These are phyloP conservation scores for Galerina marginata DNA, from an alignment of 768 basidiomycete species.

Conservation along the genomic window DNA sequence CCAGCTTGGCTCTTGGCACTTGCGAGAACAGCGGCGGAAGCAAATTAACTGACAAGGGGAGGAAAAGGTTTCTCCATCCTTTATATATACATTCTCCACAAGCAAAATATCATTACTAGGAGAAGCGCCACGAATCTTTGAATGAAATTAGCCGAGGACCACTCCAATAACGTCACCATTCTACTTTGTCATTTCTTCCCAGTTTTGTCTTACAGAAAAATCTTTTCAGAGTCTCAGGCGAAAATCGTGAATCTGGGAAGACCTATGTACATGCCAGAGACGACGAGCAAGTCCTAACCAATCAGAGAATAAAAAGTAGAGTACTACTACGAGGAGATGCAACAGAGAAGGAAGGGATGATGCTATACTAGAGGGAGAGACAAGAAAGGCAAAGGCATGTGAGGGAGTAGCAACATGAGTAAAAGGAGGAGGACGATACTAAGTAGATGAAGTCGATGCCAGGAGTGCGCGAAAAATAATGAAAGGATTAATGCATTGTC, in stretches of 20 bases:
- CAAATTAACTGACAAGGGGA: slow-evolving; percentile 2
- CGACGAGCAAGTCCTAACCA: slow-evolving; percentile 27
- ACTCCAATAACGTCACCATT: not conserved
- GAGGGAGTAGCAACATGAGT: slow-evolving; percentile 15
- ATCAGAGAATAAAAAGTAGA: slow-evolving; percentile 22
- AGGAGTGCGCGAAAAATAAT: slow-evolving; percentile 22
- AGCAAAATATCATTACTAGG: not conserved
- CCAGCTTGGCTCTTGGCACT: slow-evolving; percentile 3
- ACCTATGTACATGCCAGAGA: slow-evolving; percentile 30
- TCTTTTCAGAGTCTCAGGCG: slow-evolving; percentile 8
- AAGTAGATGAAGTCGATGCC: slow-evolving; percentile 22
- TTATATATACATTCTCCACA: not conserved
- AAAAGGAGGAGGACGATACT: slow-evolving; percentile 15
- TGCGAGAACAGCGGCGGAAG: slow-evolving; percentile 2
- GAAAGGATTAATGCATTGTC: slow-evolving; percentile 24
- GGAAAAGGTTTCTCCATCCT: not conserved
- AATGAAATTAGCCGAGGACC: not conserved
- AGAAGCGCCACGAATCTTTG: not conserved
- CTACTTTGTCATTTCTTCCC: not conserved
- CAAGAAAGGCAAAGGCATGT: slow-evolving; percentile 15
- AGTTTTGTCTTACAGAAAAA: not conserved
- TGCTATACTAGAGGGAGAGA: slow-evolving; percentile 12
- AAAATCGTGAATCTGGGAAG: slow-evolving; percentile 19
- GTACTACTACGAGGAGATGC: slow-evolving; percentile 15
- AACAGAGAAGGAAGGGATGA: slow-evolving; percentile 17